Evolutionary conservation across 257 asterid genomes (phyloP).

Genomic region (Orobanche coerulescens): DNA sequence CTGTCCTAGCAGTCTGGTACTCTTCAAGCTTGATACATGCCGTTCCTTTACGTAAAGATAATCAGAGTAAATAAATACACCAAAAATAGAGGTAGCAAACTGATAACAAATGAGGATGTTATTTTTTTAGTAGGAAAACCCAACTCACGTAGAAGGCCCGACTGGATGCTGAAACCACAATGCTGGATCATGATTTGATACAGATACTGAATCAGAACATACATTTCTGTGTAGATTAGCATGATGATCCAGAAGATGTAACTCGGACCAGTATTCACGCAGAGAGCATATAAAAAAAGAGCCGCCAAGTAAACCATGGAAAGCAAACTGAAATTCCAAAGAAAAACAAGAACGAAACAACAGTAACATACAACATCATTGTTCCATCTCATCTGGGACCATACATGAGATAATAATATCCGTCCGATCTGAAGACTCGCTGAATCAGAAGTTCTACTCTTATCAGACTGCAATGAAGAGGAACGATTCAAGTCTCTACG

Average conservation of each 20-base stretch:
- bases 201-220: constrained; percentile 73
- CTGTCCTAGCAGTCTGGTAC: constrained; percentile 83
- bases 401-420: constrained; percentile 64
- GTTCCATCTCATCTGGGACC: constrained; percentile 93
- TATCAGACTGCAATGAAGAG: constrained; percentile 71
- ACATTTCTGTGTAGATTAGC: constrained; percentile 86
- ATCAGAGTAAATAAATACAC: constrained; percentile 86
- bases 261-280: constrained; percentile 92
- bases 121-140: constrained; percentile 88
- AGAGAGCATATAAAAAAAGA: constrained; percentile 83
- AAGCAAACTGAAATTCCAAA: constrained; percentile 98
- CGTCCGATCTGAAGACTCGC: constrained; percentile 75
- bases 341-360: constrained; percentile 76
- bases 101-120: constrained; percentile 74
- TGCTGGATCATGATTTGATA: constrained; percentile 92
- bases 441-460: constrained; percentile 60
- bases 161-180: constrained; percentile 82
- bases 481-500: constrained; percentile 43
- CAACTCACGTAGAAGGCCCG: constrained; percentile 50
- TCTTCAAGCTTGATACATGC: constrained; percentile 96
- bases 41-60: too few species aligned
- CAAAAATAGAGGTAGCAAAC: constrained; percentile 82
- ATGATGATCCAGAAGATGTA: constrained; percentile 86
- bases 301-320: constrained; percentile 87
- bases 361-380: constrained; percentile 91